Base-by-base conservation (phyloP, 1,284 basidiomycete species). In the Quambalaria eucalypti region DNA sequence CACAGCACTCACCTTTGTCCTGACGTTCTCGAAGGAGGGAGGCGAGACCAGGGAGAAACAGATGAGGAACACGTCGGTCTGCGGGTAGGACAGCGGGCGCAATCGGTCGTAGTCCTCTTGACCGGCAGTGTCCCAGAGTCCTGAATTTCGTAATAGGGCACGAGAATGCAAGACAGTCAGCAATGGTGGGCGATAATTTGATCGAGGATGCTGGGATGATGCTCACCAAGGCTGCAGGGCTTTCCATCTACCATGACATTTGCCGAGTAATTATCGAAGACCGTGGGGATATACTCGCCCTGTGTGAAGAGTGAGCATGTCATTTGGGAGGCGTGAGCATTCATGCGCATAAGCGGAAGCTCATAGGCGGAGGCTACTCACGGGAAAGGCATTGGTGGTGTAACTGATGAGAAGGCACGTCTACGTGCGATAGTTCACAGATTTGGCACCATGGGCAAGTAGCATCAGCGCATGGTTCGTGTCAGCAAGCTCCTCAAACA, bases 1-100 rank as follows among this genome's bases (percentile, higher is more conserved):
- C 29, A n/a, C 9, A 26, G 10, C 21, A 31, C 53, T 66, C 29
- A 71, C 88, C 90, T 97, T 97, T 68, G 90, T 95, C 78, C 87
- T 85, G 59, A 98, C 90, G 82, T 98, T 99, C 80, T 98, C 95
- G 76, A 91, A 98, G 78, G 87, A 90, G 25, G 95, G 90, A 29
- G 95, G 95, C 69, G 88, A 91, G 73, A 96, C 92, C 62, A 97
- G 83, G 47, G 90, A 95, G 82, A 98, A 99, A 78, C 95, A 98
- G 77, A 98, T 91, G 76, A 99, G 82, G 81, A 99, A 98, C 36
- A 99, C 91, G 77, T 99, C 95, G 51, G 95, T 98, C 79, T 98
- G 95, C 7, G 95, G 95, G 80, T 99, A 99, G 60, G 90, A 93
- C 63, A 98, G 83, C 52, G 95, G 95, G 68, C 95, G 87, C 70